phyloP scores from a whole-genome alignment of 2,329 filamentous ascomycete species.

The Alternaria rosae region DNA sequence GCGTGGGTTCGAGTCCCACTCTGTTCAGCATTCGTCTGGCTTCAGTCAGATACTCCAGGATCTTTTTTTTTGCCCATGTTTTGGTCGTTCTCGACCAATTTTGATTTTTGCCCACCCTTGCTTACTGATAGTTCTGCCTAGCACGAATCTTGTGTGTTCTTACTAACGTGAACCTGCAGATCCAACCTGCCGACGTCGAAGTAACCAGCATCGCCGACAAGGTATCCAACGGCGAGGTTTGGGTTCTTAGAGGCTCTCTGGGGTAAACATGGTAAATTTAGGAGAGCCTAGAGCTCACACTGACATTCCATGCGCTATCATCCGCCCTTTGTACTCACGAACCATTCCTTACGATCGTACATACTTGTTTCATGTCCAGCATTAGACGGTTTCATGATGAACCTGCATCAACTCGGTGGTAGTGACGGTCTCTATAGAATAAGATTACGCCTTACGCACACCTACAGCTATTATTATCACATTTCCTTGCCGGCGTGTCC shows the following conservation, averaged over 20 bases:
- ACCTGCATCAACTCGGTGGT: background rate
- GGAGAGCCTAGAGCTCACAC: accelerated
- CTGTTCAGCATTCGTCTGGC: slow-evolving; percentile 48
- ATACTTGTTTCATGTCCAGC: background rate
- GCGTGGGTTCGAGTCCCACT: slow-evolving; percentile 53
- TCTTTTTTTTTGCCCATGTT: slow-evolving; percentile 28
- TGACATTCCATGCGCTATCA: background rate
- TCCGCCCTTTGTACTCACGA: background rate
- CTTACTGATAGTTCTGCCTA: background rate
- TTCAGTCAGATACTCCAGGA: slow-evolving; percentile 30
- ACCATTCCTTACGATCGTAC: background rate
- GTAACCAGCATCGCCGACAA: slow-evolving; percentile 76
- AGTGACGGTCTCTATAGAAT: background rate
- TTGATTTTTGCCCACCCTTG: background rate
- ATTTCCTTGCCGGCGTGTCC: no score
- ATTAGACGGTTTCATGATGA: background rate
- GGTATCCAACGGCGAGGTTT: slow-evolving; percentile 89
- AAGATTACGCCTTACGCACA: no score
- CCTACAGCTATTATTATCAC: no score
- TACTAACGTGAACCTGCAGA: slow-evolving; percentile 52
- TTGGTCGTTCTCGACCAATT: background rate
- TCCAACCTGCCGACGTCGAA: slow-evolving; percentile 81
- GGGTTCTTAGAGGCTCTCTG: slow-evolving; percentile 72
- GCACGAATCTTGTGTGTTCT: background rate
- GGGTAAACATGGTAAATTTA: slow-evolving; percentile 33